phyloP scores from a whole-genome alignment of 1,139 yeast species.

The Diutina mesorugosa region DNA sequence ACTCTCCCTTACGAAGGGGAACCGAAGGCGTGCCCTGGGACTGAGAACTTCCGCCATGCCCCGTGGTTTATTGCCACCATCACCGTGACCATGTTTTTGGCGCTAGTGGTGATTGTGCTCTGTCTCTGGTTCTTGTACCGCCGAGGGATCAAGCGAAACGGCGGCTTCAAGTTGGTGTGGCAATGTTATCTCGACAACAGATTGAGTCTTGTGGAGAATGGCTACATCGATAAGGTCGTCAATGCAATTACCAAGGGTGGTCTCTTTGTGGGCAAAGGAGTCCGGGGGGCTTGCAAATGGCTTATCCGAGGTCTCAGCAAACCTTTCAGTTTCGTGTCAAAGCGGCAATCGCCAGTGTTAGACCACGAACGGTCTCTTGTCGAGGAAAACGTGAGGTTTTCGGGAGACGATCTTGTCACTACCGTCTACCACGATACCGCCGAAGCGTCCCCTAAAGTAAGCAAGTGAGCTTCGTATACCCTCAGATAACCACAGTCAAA shows the following conservation, averaged over 20 bases:
- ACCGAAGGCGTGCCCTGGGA: not conserved
- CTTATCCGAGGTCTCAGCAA: not conserved
- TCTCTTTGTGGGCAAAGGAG: conserved; percentile 25
- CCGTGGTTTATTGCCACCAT: conserved; percentile 21
- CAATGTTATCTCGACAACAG: conserved; percentile 65
- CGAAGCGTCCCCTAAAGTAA: too few species aligned
- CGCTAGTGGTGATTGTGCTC: conserved; percentile 15
- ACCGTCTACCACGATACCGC: too few species aligned
- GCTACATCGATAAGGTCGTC: conserved; percentile 49
- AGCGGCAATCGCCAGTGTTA: too few species aligned
- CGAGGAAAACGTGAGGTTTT: too few species aligned
- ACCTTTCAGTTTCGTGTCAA: too few species aligned
- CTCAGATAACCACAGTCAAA: too few species aligned
- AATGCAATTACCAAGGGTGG: conserved; percentile 51
- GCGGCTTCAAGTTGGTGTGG: conserved; percentile 72
- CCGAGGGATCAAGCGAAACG: conserved; percentile 66
- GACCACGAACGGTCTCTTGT: too few species aligned
- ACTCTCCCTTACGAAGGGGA: not conserved
- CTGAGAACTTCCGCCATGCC: not conserved
- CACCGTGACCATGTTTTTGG: conserved; percentile 26
- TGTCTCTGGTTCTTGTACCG: conserved; percentile 61
- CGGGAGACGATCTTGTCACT: too few species aligned
- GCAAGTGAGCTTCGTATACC: too few species aligned
- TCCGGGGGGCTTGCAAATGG: not conserved
- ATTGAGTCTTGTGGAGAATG: conserved; percentile 47